Conservation (phyloP, 371 early-diverging fungal species). For the Zopfochytrium polystomum region DNA sequence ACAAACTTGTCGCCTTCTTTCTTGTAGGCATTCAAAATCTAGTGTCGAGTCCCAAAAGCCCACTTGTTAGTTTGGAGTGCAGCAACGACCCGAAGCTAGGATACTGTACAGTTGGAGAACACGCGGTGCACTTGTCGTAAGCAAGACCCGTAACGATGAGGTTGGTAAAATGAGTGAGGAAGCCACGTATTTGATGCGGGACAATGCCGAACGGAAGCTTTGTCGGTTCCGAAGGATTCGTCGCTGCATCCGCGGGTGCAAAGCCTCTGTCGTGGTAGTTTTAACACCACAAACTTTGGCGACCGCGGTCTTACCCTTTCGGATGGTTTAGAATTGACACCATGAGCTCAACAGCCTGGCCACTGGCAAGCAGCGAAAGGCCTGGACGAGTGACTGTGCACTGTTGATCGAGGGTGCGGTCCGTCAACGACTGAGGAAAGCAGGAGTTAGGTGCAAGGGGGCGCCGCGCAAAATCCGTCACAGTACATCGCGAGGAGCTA, state of each 20-base stretch:
- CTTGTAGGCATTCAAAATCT: slow-evolving; percentile 63
- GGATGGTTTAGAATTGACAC: slow-evolving; percentile 83
- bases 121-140: slow-evolving; percentile 87
- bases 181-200: slow-evolving; percentile 94
- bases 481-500: slow-evolving; percentile 83
- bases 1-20: slow-evolving; percentile 68
- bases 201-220: slow-evolving; percentile 59
- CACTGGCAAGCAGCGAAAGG: slow-evolving; percentile 81
- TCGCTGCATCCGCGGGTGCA: slow-evolving; percentile 24
- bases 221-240: slow-evolving; percentile 22
- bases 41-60: not conserved
- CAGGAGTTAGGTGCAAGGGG: not conserved
- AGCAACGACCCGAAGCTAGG: not conserved
- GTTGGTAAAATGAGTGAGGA: slow-evolving; percentile 76
- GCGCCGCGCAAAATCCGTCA: not conserved
- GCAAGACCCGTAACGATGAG: slow-evolving; percentile 81
- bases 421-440: slow-evolving; percentile 70
- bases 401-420: slow-evolving; percentile 93
- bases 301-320: slow-evolving; percentile 55
- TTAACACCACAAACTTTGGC: slow-evolving; percentile 29
- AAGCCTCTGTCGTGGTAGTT: slow-evolving; percentile 20
- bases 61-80: not conserved
- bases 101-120: slow-evolving; percentile 63
- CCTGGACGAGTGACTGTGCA: slow-evolving; percentile 97
- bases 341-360: slow-evolving; percentile 84